Evolutionary conservation across 2,329 filamentous ascomycete genomes (phyloP).

Genomic region (Cladosporium sp.): DNA sequence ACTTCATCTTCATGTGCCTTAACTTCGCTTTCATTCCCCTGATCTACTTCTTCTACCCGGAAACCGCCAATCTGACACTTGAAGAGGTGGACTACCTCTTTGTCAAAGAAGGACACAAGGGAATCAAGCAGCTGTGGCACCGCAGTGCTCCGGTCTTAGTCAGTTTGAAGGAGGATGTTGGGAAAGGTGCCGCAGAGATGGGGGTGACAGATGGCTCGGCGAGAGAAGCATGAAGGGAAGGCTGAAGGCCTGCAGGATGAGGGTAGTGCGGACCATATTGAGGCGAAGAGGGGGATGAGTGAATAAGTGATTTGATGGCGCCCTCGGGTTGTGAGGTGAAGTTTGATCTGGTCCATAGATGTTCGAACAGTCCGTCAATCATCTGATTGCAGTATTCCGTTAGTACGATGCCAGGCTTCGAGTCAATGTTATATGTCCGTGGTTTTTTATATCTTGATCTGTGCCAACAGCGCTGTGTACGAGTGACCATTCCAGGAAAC

Average conservation of each 20-base stretch:
- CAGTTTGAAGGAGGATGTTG: conserved; percentile 25
- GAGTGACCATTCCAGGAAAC: background rate
- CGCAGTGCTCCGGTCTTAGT: conserved; percentile 29
- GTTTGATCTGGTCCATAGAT: background rate
- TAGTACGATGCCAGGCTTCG: background rate
- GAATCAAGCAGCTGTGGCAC: conserved; percentile 24
- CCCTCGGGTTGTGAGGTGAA: background rate
- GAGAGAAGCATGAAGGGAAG: conserved; percentile 13
- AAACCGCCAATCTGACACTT: conserved; percentile 45
- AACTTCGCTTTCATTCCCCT: conserved; percentile 50
- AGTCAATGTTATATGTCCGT: background rate
- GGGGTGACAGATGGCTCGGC: conserved; percentile 19
- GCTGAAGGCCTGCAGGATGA: background rate
- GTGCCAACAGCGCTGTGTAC: background rate
- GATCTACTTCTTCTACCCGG: conserved; percentile 51
- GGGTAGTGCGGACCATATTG: conserved; percentile 6
- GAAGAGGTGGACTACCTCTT: conserved; percentile 50
- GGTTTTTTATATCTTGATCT: background rate
- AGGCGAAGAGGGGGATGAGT: conserved; percentile 1
- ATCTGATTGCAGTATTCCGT: background rate
- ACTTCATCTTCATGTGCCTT: conserved; percentile 54
- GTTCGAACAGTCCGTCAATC: background rate
- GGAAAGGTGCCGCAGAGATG: conserved; percentile 7
- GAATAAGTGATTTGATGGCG: background rate
- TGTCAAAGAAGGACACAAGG: conserved; percentile 32